These are phyloP conservation scores for Entonaema liquescens DNA, from an alignment of 495 filamentous ascomycete genomes.

Conservation along the genomic window DNA sequence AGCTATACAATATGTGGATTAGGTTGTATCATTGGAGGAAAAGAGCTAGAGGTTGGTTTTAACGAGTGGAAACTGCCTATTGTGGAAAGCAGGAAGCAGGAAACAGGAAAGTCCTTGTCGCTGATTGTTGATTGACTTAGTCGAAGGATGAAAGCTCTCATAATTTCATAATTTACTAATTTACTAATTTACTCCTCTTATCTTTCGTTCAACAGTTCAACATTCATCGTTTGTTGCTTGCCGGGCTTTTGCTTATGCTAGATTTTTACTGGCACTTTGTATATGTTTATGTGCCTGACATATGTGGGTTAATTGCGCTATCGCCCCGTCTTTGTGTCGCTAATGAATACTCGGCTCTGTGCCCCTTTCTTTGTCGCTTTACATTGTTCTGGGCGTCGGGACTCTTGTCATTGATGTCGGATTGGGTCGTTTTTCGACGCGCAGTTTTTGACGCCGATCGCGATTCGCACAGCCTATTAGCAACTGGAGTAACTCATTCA, in stretches of 20 bases:
- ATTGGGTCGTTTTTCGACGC: slow-evolving; percentile 18
- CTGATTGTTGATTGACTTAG: slow-evolving; percentile 8
- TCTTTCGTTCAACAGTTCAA: slow-evolving; percentile 16
- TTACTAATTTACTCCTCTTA: slow-evolving; percentile 8
- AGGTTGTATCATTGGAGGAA: slow-evolving; percentile 13
- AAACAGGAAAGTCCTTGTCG: slow-evolving; percentile 9
- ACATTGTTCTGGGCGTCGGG: slow-evolving; percentile 12
- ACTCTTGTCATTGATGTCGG: slow-evolving; percentile 15
- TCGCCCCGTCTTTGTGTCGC: slow-evolving; percentile 22
- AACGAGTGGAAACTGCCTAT: slow-evolving; percentile 29
- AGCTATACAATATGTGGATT: background rate
- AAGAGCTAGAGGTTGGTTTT: slow-evolving; percentile 3
- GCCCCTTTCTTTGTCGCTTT: slow-evolving; percentile 16
- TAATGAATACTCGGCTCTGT: slow-evolving; percentile 8
- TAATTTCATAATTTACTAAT: slow-evolving; percentile 6
- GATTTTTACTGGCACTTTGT: slow-evolving; percentile 30
- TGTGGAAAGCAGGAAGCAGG: too few relatives aligned
- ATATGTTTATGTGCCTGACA: slow-evolving; percentile 7
- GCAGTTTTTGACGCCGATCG: slow-evolving; percentile 33
- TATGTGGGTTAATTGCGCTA: background rate
- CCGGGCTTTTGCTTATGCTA: slow-evolving; percentile 6
- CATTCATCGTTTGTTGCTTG: slow-evolving; percentile 7
- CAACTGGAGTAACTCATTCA: slow-evolving; percentile 13
- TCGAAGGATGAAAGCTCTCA: background rate
- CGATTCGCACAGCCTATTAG: slow-evolving; percentile 31